Base-by-base conservation (phyloP, 495 filamentous ascomycete genomes). In the Thozetella sp. region DNA sequence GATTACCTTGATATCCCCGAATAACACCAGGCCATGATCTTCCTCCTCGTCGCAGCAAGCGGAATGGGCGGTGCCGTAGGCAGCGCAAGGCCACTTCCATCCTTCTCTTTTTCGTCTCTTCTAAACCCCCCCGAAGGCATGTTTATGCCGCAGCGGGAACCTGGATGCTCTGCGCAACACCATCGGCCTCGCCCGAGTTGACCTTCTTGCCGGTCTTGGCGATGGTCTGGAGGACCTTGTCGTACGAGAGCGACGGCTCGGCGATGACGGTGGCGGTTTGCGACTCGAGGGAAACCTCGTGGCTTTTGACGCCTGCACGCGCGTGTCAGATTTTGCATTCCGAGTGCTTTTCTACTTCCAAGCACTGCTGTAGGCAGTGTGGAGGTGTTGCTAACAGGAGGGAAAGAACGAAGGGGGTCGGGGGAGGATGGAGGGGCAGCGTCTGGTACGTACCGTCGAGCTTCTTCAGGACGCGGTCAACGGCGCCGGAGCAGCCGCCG, bases 181-280 rank as follows among this genome's bases (percentile, higher is more conserved):
- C 82, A 69, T 85, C 82, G 15, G 70, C 88, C 83, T 90, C 85
- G 22, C 86, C 91, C 22, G 76, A 83, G 62, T 87, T 93, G 63
- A 99, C 87, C 67, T 85, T 86, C 86, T 98, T 99, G 26, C 93
- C 93, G 2, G 95, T 97, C 85, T 97, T 98, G 84, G 88, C 87
- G 69, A 99, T 97, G 58, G 87, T 93, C 67, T 85, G 83, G 54
- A 97, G 83, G 48, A 99, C 92, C 23, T 86, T 91, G 54, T 92
- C 85, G 74, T 93, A 97, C 40, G 81, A 73, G 40, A 97, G 77
- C 13, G 73, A 70, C 0, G 73, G 72, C 24, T 88, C 86, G 46
- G 93, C 84, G 54, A 86, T 77, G 51, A 97, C 82, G 46, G 80
- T 81, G 45, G 92, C 95, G 19, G 83, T 90, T 71, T 98, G 91